Percentiles rank a stretch among this genome's conserved stretches.
phyloP scores from a whole-genome alignment of 805 yeast species.

The Cyberlindnera lachancei region DNA sequence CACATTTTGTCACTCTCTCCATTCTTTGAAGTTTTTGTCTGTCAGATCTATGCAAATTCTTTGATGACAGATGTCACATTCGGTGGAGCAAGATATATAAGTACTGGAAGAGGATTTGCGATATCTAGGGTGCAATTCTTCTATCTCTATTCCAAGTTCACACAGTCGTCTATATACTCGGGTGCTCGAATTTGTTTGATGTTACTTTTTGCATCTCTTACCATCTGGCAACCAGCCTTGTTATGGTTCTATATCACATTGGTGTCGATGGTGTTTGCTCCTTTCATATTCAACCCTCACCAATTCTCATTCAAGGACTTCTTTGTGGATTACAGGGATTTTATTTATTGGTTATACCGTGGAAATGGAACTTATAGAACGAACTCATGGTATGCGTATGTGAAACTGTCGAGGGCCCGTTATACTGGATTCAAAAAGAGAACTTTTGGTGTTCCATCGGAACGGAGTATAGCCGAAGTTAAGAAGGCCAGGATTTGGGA shows the following conservation, averaged over 20 bases:
- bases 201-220: slow-evolving; percentile 64
- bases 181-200: slow-evolving; percentile 67
- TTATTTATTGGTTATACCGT: slow-evolving; percentile 69
- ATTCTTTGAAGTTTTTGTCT: slow-evolving; percentile 88
- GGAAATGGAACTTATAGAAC: slow-evolving; percentile 64
- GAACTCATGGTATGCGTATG: slow-evolving; percentile 76
- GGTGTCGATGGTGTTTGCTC: slow-evolving; percentile 58
- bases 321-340: slow-evolving; percentile 58
- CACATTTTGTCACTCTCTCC: slow-evolving; percentile 84
- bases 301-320: slow-evolving; percentile 65
- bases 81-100: slow-evolving; percentile 89
- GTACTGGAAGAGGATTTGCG: slow-evolving; percentile 94
- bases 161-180: slow-evolving; percentile 65
- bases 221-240: slow-evolving; percentile 76
- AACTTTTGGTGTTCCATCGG: slow-evolving; percentile 58
- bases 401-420: slow-evolving; percentile 73
- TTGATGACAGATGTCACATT: slow-evolving; percentile 67
- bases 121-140: slow-evolving; percentile 72
- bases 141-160: slow-evolving; percentile 67
- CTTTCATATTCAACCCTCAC: slow-evolving; percentile 71
- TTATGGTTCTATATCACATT: slow-evolving; percentile 72
- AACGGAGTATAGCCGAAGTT: slow-evolving; percentile 46
- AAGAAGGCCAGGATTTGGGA: slow-evolving; percentile 75
- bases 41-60: slow-evolving; percentile 84
- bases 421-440: slow-evolving; percentile 87